Evolutionary conservation across 2,329 filamentous ascomycete species (phyloP), one percentile per base, ranked within the genome.

Genomic region (Pezicula rhizophila): DNA sequence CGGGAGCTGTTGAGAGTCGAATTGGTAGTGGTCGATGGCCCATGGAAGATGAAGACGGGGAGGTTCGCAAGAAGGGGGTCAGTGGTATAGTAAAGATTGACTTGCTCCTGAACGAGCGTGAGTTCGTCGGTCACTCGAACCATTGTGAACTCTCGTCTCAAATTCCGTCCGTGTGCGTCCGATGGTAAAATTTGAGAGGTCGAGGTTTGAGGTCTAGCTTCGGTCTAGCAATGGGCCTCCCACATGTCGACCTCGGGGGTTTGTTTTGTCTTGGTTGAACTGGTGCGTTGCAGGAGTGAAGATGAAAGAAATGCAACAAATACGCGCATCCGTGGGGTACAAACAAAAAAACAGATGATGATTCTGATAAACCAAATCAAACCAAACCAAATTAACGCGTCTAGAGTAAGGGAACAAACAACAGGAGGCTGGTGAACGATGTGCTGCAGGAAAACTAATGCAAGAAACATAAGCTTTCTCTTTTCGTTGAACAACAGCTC

Each of bases 31-130:
- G 91, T 90, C 42, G 92, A 92, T 14, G 90, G 82, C 12, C 92
- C 92, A 68, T 96, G 89, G 76, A 97, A 96, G 67, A 96, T 78
- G 58, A 97, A 77, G 59, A 97, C 76, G 45, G 91, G 83, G 54
- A 90, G 76, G 70, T 91, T 79, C 68, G 85, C 85, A 49, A 95
- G 84, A 57, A 91, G 74, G 52, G 89, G 82, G 69, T 99, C 93
- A 66, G 84, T 85, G 60, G 89, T 83, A 71, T 95, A 86, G 76
- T 95, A 97, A 62, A 96, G 87, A 64, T 81, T 84, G 67, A 96
- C 80, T 66, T 87, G 78, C 67, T 92, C 87, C 66, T 87, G 77
- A 68, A 88, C 85, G 68, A 96, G 78, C 64, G 82, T 73, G 73
- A 90, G 79, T 69, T 89, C 84, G 58, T 85, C 82, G 61, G 81